phyloP scores from a whole-genome alignment of 2,329 filamentous ascomycete species.

The Colletotrichum sp. region DNA sequence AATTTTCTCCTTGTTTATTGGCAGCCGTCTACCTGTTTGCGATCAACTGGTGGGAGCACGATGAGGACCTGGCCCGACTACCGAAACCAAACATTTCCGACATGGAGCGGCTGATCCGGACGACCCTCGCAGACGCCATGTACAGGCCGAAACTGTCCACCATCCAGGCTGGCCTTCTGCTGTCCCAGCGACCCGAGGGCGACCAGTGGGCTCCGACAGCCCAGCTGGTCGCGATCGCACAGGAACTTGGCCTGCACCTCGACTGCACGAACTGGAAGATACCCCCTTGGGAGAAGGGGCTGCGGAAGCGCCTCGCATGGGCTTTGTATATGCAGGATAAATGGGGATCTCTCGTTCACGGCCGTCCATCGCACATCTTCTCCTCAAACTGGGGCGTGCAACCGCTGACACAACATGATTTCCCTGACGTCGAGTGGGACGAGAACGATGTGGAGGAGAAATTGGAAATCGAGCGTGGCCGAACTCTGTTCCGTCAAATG shows the following conservation, averaged over 20 bases:
- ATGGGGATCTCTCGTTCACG: slow-evolving; percentile 86
- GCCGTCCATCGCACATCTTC: slow-evolving; percentile 79
- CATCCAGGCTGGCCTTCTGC: slow-evolving; percentile 76
- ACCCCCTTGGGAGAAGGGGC: slow-evolving; percentile 82
- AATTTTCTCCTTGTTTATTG: slow-evolving; percentile 78
- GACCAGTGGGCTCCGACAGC: slow-evolving; percentile 86
- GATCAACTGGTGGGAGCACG: slow-evolving; percentile 86
- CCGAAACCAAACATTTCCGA: slow-evolving; percentile 75
- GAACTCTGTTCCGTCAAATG: slow-evolving; percentile 76
- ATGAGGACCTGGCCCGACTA: slow-evolving; percentile 66
- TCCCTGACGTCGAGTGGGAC: slow-evolving; percentile 73
- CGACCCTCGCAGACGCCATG: slow-evolving; percentile 77
- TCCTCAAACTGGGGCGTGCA: slow-evolving; percentile 78
- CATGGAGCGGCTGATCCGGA: slow-evolving; percentile 75
- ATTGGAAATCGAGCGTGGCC: slow-evolving; percentile 69
- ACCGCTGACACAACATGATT: slow-evolving; percentile 68
- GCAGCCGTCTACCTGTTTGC: slow-evolving; percentile 85
- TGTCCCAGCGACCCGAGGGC: slow-evolving; percentile 77
- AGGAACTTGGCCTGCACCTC: slow-evolving; percentile 87
- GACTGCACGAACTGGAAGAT: slow-evolving; percentile 90
- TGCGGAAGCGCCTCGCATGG: slow-evolving; percentile 88
- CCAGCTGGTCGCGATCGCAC: slow-evolving; percentile 83
- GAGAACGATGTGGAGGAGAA: slow-evolving; percentile 66
- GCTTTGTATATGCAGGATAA: slow-evolving; percentile 93
- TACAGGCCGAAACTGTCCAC: slow-evolving; percentile 83